Conservation (phyloP, 495 filamentous ascomycete species). For the Pyronema domesticum region DNA sequence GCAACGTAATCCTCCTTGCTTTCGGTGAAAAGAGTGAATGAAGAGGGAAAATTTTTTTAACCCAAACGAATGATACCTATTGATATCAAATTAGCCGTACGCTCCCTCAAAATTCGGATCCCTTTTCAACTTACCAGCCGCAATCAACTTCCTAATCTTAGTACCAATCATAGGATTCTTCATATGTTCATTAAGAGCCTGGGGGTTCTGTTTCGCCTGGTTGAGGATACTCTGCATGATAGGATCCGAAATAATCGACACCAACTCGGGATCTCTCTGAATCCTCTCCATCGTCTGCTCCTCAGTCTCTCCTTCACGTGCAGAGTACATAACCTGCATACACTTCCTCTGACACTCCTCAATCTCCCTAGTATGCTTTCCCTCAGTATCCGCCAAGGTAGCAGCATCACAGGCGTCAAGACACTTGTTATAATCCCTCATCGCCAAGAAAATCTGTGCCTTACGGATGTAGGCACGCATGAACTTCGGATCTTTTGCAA, state of each 20-base stretch:
- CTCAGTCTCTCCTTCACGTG: constrained; percentile 85
- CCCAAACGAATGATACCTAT: background rate
- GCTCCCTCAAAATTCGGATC: background rate
- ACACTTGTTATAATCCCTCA: constrained; percentile 92
- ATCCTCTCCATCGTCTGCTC: constrained; percentile 88
- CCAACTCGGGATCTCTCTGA: constrained; percentile 77
- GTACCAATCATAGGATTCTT: constrained; percentile 64
- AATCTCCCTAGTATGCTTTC: constrained; percentile 71
- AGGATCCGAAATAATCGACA: constrained; percentile 71
- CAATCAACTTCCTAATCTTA: constrained; percentile 84
- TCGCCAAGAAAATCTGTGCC: constrained; percentile 79
- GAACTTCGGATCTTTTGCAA: constrained; percentile 79
- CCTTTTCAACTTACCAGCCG: constrained; percentile 38
- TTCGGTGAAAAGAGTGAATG: background rate
- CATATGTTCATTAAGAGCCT: constrained; percentile 90
- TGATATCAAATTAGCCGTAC: background rate
- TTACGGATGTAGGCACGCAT: constrained; percentile 91
- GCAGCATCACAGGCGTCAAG: constrained; percentile 79
- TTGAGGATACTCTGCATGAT: constrained; percentile 89
- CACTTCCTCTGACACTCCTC: constrained; percentile 90
- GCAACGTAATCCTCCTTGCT: background rate
- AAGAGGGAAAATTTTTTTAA: background rate
- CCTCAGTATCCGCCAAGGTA: constrained; percentile 50
- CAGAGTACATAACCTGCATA: constrained; percentile 71
- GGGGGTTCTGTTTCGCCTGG: constrained; percentile 70